A percentile compares a stretch with the other conserved stretches of the same genome.
Conservation (phyloP, 2,329 filamentous ascomycete genomes). For the Aspergillus sp. region DNA sequence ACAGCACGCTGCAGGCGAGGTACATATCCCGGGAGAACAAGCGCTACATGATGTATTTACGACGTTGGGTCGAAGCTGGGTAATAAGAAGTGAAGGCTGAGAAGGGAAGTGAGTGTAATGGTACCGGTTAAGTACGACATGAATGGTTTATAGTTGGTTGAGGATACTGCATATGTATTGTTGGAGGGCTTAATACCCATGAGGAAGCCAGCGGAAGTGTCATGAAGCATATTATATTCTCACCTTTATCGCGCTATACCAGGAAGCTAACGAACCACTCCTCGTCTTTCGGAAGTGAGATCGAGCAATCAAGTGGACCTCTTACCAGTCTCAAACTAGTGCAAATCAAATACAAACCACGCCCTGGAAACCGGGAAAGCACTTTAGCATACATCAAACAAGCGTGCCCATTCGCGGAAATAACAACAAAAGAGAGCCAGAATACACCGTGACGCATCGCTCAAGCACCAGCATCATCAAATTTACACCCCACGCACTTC, state of each 20-base stretch:
- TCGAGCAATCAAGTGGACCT: background rate
- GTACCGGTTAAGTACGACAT: no score
- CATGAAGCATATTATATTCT: constrained; percentile 47
- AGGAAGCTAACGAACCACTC: no score
- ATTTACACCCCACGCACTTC: constrained; percentile 39
- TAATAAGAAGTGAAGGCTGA: no score
- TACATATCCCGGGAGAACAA: no score
- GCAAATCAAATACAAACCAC: background rate
- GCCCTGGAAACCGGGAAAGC: background rate
- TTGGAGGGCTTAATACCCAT: no score
- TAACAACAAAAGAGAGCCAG: background rate
- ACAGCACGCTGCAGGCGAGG: no score
- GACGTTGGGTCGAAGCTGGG: no score
- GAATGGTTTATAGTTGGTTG: no score
- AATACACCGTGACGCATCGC: background rate
- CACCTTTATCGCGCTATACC: background rate
- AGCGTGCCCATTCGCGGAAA: background rate
- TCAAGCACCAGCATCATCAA: constrained; percentile 13
- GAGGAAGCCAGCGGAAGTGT: constrained; percentile 37
- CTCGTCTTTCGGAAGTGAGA: no score
- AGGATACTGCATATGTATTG: no score
- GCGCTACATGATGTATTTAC: no score
- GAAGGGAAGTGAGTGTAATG: no score
- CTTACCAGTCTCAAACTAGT: background rate
- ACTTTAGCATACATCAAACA: background rate